phyloP scores from a whole-genome alignment of 495 filamentous ascomycete genomes.

The Neurospora sp. region DNA sequence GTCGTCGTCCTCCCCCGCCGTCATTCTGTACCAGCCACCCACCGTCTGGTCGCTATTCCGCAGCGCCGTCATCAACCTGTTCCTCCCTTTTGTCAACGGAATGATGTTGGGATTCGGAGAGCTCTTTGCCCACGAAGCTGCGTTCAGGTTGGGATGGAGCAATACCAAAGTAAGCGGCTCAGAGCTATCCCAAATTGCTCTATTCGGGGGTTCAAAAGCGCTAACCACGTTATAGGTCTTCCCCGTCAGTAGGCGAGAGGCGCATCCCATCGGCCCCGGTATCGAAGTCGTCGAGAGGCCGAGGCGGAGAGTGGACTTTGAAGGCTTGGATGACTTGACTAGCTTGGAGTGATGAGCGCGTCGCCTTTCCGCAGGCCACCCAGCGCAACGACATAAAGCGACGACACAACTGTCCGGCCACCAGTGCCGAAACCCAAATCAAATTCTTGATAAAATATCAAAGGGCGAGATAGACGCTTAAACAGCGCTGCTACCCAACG shows the following conservation, averaged over 20 bases:
- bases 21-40: conserved; percentile 84
- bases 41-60: conserved; percentile 75
- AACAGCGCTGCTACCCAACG: neutral
- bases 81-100: conserved; percentile 94
- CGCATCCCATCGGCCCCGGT: conserved; percentile 41
- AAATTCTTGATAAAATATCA: neutral
- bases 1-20: conserved; percentile 56
- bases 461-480: neutral
- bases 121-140: conserved; percentile 88
- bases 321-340: conserved; percentile 28
- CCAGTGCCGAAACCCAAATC: conserved; percentile 2
- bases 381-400: neutral
- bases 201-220: neutral
- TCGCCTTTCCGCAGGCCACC: neutral
- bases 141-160: conserved; percentile 86
- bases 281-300: conserved; percentile 38
- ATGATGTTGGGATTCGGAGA: conserved; percentile 98
- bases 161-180: conserved; percentile 67
- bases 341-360: conserved; percentile 35
- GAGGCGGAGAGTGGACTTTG: conserved; percentile 21
- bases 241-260: conserved; percentile 31
- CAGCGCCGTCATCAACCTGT: conserved; percentile 85
- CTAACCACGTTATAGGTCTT: conserved; percentile 34
- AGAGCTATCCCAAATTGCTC: neutral
- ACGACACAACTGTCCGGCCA: conserved; percentile 7